Evolutionary conservation across 148 eudicot genomes (phyloP), one percentile per base, ranked within the genome.

Genomic region (Rhododendron ferrugineum): DNA sequence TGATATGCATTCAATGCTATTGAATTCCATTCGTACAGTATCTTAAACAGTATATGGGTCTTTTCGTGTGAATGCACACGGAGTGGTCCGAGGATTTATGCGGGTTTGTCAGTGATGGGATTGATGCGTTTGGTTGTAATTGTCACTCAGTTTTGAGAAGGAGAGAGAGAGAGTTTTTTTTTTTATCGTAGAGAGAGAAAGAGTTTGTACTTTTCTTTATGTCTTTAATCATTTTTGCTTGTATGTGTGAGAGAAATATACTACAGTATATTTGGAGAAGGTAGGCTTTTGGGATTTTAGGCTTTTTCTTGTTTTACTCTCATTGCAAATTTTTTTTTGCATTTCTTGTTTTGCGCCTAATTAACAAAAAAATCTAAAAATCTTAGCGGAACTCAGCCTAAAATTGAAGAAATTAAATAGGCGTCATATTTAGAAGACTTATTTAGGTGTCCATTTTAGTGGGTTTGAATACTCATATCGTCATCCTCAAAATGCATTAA

Each of bases 1-100:
- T 40, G 94, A 88, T 64, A 92, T 88, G 84, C 93, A 93, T 84
- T 93, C 95, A 60, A 92, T 85, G 86, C 85, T 92, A 50, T 91
- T 91, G 83, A 87, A 83, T 68, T 92, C 94, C 94, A 92, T 47
- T 78, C 64, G 32, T 49, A 42, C 56, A 26, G 3, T 46, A 22
- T 79, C 47, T 56, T 54, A 30, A 4, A 36, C 6, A 23, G 11
- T 46, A 20, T 18, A n/a, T 18, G 23, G 22, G 37, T 30, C 22
- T 79, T 11, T 79, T 22, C 7, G 82, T 14, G 36, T 80, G 40
- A 26, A 16, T 28, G 32, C 20, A 1, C 37, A 32, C 66, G 11
- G 22, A 28, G 22, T 15, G 58, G 30, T 32, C 16, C 54, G 16
- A 52, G 18, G 20, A 72, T 28, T 2, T 23, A 66, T 11, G 30